Evolutionary conservation across 129 eudicot species (phyloP), one percentile per base, ranked within the genome.

Genomic region (Centrapalus pauciflorus): DNA sequence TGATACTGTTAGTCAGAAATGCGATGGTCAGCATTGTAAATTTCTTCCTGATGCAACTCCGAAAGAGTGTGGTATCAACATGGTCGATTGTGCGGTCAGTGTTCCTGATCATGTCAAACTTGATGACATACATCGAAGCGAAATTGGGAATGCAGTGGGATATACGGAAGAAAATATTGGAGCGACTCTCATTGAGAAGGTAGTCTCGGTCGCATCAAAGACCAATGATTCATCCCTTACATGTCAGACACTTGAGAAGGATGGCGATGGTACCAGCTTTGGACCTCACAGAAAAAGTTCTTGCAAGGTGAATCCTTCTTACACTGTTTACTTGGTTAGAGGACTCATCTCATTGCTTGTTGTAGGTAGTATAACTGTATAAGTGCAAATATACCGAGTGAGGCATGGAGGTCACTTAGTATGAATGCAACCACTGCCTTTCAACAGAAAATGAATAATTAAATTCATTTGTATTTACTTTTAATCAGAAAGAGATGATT

Each of bases 281-380:
- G 58, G 52, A 35, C 58, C 66, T 46, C 79, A 17, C 61, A 74
- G 19, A 46, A 29, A 35, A 29, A 30, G 64, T 63, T 78, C 80
- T 70, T 20, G 51, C 68, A 67, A 88, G 92, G 96, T 85, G 29
- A 14, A 55, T 29, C 34, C 21, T 13, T 45, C 52, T 67, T 21
- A 70, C 67, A 23, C 55, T 46, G 38, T 33, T 34, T 24, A 66
- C 48, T 33, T 19, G 61, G 13, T 29, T 17, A 11, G 41, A 29
- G 14, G 8, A 27, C 21, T 28, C 12, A 14, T 24, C 27, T 45
- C 20, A 6, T 16, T 23, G 11, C 28, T 33, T 11, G 4, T 59
- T 23, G 13, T 28, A 35, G 43, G 43, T 35, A 35, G 7, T 27
- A 12, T n/a, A n/a, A n/a, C n/a, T n/a, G n/a, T n/a, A n/a, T n/a